Evolutionary conservation across 1,284 basidiomycete species (phyloP).

Genomic region (Garcileccinum viscosum): DNA sequence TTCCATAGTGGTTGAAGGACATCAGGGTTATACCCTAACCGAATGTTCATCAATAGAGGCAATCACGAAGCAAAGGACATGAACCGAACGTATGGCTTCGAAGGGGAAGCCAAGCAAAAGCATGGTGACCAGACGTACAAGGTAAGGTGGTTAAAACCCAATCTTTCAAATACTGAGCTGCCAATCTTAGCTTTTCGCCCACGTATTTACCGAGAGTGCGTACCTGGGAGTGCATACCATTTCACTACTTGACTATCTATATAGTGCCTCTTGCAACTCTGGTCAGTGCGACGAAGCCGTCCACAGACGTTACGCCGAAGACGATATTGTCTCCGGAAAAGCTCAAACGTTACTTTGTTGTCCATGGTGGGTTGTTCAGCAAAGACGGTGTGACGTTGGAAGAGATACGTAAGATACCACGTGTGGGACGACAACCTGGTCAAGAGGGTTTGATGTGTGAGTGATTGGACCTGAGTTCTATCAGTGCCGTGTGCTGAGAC

Average conservation of each 20-base stretch:
- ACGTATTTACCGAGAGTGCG: slow-evolving; percentile 89
- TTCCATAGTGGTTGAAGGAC: slow-evolving; percentile 21
- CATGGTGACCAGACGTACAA: slow-evolving; percentile 92
- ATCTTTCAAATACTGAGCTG: slow-evolving; percentile 17
- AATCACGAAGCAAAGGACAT: slow-evolving; percentile 98
- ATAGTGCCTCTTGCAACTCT: slow-evolving; percentile 91
- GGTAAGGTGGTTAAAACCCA: slow-evolving; percentile 44
- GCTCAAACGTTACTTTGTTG: slow-evolving; percentile 90
- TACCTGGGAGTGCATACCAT: background rate
- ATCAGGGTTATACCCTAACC: slow-evolving; percentile 85
- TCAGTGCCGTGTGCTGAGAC: slow-evolving; percentile 12
- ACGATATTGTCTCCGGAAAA: slow-evolving; percentile 86
- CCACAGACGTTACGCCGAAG: slow-evolving; percentile 47
- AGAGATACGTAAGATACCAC: slow-evolving; percentile 87
- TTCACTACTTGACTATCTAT: slow-evolving; percentile 10
- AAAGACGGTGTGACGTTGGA: slow-evolving; percentile 93
- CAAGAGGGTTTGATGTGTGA: slow-evolving; percentile 94
- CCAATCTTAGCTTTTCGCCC: slow-evolving; percentile 77
- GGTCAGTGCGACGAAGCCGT: slow-evolving; percentile 74
- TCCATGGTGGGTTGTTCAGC: slow-evolving; percentile 96
- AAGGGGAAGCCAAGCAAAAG: slow-evolving; percentile 96
- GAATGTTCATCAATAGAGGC: slow-evolving; percentile 91
- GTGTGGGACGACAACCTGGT: slow-evolving; percentile 90
- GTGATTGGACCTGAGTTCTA: slow-evolving; percentile 36
- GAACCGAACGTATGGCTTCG: slow-evolving; percentile 91